A percentile compares a stretch with the other conserved stretches of the same genome.
Evolutionary conservation across 768 basidiomycete genomes (phyloP).

Genomic region (Termitomyces sp.): DNA sequence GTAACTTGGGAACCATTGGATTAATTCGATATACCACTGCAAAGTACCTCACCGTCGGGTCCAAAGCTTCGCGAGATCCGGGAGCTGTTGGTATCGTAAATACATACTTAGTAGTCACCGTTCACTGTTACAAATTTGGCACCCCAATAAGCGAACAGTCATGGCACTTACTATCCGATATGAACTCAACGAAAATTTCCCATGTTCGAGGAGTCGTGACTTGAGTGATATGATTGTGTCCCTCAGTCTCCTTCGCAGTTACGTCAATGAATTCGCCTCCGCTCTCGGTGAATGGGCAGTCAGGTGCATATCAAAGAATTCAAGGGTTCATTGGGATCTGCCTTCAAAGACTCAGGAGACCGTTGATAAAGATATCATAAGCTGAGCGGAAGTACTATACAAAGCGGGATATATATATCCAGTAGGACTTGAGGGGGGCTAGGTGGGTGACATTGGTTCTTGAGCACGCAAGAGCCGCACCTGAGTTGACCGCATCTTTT

Average conservation of each 20-base stretch:
- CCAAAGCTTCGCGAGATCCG: too few relatives aligned
- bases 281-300: too few relatives aligned
- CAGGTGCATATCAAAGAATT: neutral
- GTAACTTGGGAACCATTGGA: too few relatives aligned
- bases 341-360: neutral
- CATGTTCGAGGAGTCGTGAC: neutral
- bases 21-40: too few relatives aligned
- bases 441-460: neutral
- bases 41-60: too few relatives aligned
- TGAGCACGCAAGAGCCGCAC: constrained; percentile 23
- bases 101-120: too few relatives aligned
- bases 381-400: neutral
- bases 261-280: too few relatives aligned
- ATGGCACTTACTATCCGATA: neutral
- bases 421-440: neutral
- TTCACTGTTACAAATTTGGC: too few relatives aligned
- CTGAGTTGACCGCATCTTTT: constrained; percentile 41
- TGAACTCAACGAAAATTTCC: neutral
- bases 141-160: neutral
- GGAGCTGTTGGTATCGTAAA: too few relatives aligned
- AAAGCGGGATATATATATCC: neutral
- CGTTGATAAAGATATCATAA: neutral
- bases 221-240: neutral
- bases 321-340: neutral
- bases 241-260: too few relatives aligned